Evolutionary conservation across 1,284 basidiomycete species (phyloP), one percentile per base, ranked within the genome.

Genomic region (Moesziomyces aphidis): DNA sequence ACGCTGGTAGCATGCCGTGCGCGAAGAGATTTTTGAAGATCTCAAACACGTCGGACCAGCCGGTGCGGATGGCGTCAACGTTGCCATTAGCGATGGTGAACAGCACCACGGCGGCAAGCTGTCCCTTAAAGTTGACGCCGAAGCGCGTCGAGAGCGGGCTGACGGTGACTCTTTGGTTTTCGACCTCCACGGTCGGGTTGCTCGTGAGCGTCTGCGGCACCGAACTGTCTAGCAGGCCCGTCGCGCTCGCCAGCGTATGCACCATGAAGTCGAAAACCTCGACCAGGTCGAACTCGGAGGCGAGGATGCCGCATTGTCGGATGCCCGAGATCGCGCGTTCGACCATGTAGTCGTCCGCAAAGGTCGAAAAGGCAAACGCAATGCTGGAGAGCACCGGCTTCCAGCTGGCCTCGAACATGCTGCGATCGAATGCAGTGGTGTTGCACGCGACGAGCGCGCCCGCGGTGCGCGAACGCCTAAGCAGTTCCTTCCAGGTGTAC

Each of bases 11-110:
- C 28, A 99, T 88, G 4, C 94, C 95, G 83, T 97, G 93, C 47
- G 96, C 86, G 86, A 99, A 99, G 24, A 99, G 87, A 39, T 95
- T 97, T 82, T 96, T 92, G 86, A 97, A 95, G 90, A 99, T 97
- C 85, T 97, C 95, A 79, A 99, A 97, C 62, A 99, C 94, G 83
- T 52, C 79, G 15, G 76, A 90, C 97, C 97, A 99, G 19, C 96
- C 95, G 83, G 94, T 92, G 42, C 95, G 90, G 58, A 99, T 89
- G 5, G 94, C 92, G 77, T 94, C 92, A n/a, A 93, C 94, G 84
- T 98, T 95, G 9, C 95, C 93, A 79, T 98, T 97, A 19, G 97
- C 94, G 58, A 99, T 97, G 64, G 95, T 97, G 87, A 99, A 99
- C 36, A 99, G 86, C 5, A 99, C 94, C 11, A 99, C 96, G 13